Conservation (phyloP, 2,329 filamentous ascomycete species). For the Trichoderma oligosporum region DNA sequence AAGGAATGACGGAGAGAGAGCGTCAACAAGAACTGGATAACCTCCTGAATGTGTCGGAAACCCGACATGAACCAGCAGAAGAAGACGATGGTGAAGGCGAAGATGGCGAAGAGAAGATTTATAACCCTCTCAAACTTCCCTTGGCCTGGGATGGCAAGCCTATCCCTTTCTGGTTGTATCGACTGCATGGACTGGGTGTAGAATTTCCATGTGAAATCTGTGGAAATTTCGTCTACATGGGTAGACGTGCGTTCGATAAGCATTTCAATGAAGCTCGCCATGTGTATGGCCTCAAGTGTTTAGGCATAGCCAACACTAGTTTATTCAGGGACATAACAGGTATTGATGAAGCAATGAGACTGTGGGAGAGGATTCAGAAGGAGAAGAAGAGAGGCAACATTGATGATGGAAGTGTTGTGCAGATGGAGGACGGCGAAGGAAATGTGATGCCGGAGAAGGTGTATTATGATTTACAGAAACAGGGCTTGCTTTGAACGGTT, state of each 20-base stretch:
- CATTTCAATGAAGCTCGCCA: slow-evolving; percentile 95
- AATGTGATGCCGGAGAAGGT: slow-evolving; percentile 99
- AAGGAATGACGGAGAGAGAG: slow-evolving; percentile 96
- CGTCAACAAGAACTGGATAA: slow-evolving; percentile 91
- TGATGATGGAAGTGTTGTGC: slow-evolving; percentile 78
- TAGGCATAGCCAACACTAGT: slow-evolving; percentile 87
- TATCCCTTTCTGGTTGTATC: slow-evolving; percentile 98
- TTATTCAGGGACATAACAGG: slow-evolving; percentile 91
- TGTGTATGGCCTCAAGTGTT: slow-evolving; percentile 86
- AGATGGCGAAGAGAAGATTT: slow-evolving; percentile 81
- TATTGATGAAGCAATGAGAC: slow-evolving; percentile 80
- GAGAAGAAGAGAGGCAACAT: slow-evolving; percentile 76
- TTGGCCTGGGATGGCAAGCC: slow-evolving; percentile 98
- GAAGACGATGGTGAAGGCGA: slow-evolving; percentile 66
- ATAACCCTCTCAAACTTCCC: slow-evolving; percentile 94
- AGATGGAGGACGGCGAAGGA: slow-evolving; percentile 97
- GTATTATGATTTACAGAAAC: slow-evolving; percentile 90
- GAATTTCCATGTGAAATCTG: slow-evolving; percentile 96
- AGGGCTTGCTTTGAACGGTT: slow-evolving; percentile 69
- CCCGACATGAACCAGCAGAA: slow-evolving; percentile 38
- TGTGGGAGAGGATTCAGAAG: slow-evolving; percentile 91
- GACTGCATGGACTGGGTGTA: slow-evolving; percentile 88
- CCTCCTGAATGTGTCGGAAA: slow-evolving; percentile 53
- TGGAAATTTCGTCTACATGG: slow-evolving; percentile 99
- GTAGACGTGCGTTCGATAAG: slow-evolving; percentile 91